Conservation (phyloP, 2,329 filamentous ascomycete species). For the Xylaria multiplex region DNA sequence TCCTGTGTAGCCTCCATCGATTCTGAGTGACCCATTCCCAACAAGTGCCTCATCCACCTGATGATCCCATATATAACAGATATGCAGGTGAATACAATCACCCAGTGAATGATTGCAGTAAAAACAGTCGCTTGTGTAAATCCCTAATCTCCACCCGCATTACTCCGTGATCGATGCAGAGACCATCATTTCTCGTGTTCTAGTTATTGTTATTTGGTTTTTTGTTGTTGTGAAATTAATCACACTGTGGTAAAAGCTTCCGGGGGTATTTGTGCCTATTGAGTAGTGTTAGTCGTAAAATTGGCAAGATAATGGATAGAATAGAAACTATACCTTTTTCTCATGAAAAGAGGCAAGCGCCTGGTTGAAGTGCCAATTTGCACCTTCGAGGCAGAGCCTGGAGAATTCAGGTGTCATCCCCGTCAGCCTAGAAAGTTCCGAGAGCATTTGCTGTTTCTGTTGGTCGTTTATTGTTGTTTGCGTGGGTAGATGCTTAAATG, state of each 20-base stretch:
- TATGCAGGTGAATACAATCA: conserved; percentile 7
- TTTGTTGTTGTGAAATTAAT: conserved; percentile 2
- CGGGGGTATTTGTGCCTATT: conserved; percentile 58
- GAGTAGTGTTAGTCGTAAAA: conserved; percentile 30
- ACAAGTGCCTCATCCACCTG: not conserved
- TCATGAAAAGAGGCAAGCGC: conserved; percentile 80
- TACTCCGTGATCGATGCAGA: conserved; percentile 44
- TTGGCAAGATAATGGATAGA: conserved; percentile 5
- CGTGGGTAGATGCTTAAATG: conserved; percentile 64
- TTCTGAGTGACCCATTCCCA: not conserved
- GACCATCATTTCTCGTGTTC: conserved; percentile 12
- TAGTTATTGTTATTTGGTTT: not conserved
- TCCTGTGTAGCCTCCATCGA: not conserved
- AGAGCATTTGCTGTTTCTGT: conserved; percentile 74
- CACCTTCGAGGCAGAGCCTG: conserved; percentile 81
- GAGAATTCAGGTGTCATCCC: conserved; percentile 83
- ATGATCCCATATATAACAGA: conserved; percentile 31
- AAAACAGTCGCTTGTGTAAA: conserved; percentile 37
- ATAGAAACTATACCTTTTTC: conserved; percentile 69
- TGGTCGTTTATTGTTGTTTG: conserved; percentile 52
- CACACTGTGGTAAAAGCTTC: conserved; percentile 55
- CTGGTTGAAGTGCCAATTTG: conserved; percentile 80
- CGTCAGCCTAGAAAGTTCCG: conserved; percentile 79
- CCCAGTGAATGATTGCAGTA: not conserved
- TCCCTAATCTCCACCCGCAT: conserved; percentile 32